Percentiles rank a stretch among this genome's conserved stretches.
Conservation (phyloP, 2,329 filamentous ascomycete species). For the Claviceps fusiformis region DNA sequence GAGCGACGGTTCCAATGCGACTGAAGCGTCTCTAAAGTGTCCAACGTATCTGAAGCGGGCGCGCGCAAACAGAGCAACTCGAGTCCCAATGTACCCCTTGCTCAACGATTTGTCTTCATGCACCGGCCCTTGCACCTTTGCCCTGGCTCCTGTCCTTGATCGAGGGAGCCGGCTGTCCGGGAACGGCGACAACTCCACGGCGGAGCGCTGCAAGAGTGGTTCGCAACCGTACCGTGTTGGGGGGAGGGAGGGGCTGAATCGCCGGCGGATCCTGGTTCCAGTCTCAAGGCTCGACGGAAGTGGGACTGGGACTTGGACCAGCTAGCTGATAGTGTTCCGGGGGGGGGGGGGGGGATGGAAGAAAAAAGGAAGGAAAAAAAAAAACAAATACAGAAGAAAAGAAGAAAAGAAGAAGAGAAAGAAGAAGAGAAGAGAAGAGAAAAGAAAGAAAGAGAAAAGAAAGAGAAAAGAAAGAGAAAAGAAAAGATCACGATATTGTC, state of each 20-base stretch:
- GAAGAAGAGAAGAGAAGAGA: neutral
- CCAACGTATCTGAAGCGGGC: neutral
- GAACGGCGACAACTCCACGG: conserved; percentile 5
- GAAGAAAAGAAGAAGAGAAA: neutral
- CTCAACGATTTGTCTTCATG: neutral
- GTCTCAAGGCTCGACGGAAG: conserved; percentile 1
- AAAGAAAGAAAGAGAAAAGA: too few species aligned
- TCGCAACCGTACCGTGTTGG: neutral
- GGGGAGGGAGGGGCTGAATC: conserved; percentile 2
- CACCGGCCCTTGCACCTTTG: neutral
- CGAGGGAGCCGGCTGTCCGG: conserved; percentile 1
- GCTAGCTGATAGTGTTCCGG: neutral
- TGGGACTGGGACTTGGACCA: conserved; percentile 2
- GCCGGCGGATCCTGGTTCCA: conserved; percentile 1
- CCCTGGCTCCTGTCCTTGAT: neutral
- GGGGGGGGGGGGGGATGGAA: neutral
- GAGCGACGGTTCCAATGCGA: neutral
- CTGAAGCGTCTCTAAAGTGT: too few species aligned
- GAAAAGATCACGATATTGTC: neutral
- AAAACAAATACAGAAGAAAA: neutral
- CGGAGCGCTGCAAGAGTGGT: conserved; percentile 1
- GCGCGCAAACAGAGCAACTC: neutral
- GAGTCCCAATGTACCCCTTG: neutral
- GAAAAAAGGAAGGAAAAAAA: neutral
- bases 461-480: too few species aligned